These are phyloP conservation scores for Macaranga tanarius DNA, from an alignment of 441 rosid species.

Conservation along the genomic window DNA sequence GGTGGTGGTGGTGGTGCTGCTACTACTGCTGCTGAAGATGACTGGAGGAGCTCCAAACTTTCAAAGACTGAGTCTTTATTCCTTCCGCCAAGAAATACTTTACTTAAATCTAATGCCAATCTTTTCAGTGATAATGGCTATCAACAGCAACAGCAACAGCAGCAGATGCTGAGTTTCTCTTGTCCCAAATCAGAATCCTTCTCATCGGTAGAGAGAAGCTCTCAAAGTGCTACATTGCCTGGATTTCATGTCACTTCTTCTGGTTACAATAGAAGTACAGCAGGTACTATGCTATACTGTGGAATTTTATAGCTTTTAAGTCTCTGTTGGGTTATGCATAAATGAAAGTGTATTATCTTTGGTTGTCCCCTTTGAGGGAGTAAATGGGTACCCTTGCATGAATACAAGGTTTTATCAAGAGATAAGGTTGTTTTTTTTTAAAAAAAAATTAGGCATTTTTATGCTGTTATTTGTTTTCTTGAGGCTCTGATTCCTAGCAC, in stretches of 20 bases:
- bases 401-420: background rate
- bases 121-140: conserved; percentile 39
- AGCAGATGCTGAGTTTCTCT: conserved; percentile 73
- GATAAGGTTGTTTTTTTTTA: conserved; percentile 5
- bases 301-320: background rate
- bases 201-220: background rate
- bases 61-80: conserved; percentile 48
- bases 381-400: background rate
- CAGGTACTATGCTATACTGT: conserved; percentile 35
- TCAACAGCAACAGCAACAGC: conserved; percentile 48
- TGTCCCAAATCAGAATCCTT: conserved; percentile 51
- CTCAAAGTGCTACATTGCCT: conserved; percentile 37
- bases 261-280: conserved; percentile 30
- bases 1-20: background rate
- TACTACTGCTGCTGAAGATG: conserved; percentile 32
- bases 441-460: conserved; percentile 11
- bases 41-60: conserved; percentile 54
- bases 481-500: conserved; percentile 20
- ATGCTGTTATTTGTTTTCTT: conserved; percentile 17
- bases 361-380: background rate
- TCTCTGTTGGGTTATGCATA: conserved; percentile 8
- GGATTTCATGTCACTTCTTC: conserved; percentile 41
- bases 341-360: no score
- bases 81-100: conserved; percentile 35
- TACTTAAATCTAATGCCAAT: conserved; percentile 42